A percentile compares a stretch with the other conserved stretches of the same genome.
Conservation (phyloP, 257 asterid species). For the Datura wrightii region DNA sequence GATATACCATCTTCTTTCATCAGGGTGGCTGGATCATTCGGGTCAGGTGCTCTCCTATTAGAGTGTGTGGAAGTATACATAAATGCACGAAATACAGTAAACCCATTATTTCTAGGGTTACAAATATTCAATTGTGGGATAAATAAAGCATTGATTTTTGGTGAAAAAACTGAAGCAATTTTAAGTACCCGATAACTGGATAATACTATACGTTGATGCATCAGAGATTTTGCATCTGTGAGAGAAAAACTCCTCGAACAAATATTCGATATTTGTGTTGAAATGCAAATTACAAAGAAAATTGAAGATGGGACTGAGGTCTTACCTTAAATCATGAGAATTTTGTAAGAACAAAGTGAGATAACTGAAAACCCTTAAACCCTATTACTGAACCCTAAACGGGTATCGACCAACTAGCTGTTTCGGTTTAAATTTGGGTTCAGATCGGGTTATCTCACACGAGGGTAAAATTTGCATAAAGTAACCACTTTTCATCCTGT, state of each 20-base stretch:
- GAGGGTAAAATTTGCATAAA: background rate
- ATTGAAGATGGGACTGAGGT: background rate
- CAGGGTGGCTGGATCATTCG: slow-evolving; percentile 86
- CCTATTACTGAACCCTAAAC: slow-evolving; percentile 31
- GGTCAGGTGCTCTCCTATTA: slow-evolving; percentile 62
- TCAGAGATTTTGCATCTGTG: slow-evolving; percentile 35
- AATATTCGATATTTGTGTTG: background rate
- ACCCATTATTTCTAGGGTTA: slow-evolving; percentile 42
- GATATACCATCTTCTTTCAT: slow-evolving; percentile 94
- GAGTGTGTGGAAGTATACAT: slow-evolving; percentile 56
- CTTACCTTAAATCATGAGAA: background rate
- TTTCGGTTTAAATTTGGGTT: background rate
- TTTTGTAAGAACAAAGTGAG: background rate
- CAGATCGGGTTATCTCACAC: background rate
- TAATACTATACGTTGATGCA: slow-evolving; percentile 58
- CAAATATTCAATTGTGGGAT: slow-evolving; percentile 42
- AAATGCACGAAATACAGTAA: slow-evolving; percentile 44
- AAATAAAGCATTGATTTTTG: slow-evolving; percentile 36
- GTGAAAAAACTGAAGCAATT: slow-evolving; percentile 42
- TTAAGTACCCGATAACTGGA: slow-evolving; percentile 52
- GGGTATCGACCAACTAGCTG: background rate
- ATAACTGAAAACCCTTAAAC: slow-evolving; percentile 21
- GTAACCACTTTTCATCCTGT: background rate
- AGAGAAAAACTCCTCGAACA: background rate
- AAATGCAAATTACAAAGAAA: background rate